A percentile compares a stretch with the other conserved stretches of the same genome.
Evolutionary conservation across 371 early-diverging fungal species (phyloP).

Genomic region (Encephalitozoon romaleae): DNA sequence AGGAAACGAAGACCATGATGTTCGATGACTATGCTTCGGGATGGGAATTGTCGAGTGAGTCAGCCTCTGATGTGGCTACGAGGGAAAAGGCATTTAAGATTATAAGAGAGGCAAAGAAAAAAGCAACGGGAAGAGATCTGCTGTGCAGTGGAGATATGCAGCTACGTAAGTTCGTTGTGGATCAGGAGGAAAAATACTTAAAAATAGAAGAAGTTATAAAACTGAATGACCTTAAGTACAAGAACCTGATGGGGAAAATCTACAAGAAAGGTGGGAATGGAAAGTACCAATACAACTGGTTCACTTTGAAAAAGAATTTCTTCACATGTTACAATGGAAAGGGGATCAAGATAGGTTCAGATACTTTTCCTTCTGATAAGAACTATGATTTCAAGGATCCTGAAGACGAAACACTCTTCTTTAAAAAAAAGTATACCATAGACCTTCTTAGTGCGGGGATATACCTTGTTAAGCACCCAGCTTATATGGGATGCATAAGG

Average conservation of each 20-base stretch:
- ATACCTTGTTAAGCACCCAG: conserved; percentile 1
- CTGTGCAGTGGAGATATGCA: conserved; percentile 3
- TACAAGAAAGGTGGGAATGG: conserved; percentile 32
- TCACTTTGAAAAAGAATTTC: conserved; percentile 20
- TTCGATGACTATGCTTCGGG: neutral
- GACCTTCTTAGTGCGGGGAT: conserved; percentile 19
- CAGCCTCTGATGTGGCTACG: neutral
- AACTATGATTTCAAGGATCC: conserved; percentile 21
- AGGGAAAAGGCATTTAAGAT: neutral
- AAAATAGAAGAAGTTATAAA: conserved; percentile 12
- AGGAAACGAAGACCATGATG: neutral
- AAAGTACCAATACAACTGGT: conserved; percentile 30
- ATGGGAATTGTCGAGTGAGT: neutral
- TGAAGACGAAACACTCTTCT: neutral
- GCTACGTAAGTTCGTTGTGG: conserved; percentile 27
- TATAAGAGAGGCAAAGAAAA: conserved; percentile 19
- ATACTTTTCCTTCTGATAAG: neutral
- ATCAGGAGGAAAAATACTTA: neutral
- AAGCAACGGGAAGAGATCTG: neutral
- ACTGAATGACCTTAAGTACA: conserved; percentile 16
- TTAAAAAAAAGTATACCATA: conserved; percentile 29
- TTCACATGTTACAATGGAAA: conserved; percentile 34
- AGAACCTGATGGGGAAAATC: conserved; percentile 26
- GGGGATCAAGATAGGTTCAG: neutral
- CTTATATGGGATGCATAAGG: neutral